Evolutionary conservation across 768 basidiomycete species (phyloP).

Genomic region (Lactifluus pinguis): DNA sequence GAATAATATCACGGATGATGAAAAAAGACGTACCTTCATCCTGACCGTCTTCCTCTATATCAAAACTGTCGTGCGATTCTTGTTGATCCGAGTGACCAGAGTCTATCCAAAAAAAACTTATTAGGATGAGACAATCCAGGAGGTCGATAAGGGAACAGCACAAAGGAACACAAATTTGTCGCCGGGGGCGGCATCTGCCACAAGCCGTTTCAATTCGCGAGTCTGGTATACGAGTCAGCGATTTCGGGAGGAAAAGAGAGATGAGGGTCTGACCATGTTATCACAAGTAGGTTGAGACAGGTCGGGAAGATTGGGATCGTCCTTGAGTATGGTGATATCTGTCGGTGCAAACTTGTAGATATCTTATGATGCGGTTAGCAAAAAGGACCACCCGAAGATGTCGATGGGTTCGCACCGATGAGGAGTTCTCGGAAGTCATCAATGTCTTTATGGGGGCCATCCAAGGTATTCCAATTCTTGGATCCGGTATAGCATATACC

Average conservation of each 20-base stretch:
- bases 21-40: conserved; percentile 20
- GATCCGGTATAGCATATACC: conserved; percentile 13
- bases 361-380: neutral
- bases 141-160: neutral
- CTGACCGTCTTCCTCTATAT: conserved; percentile 20
- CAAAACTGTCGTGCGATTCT: neutral
- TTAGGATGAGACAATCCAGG: neutral
- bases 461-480: neutral
- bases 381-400: neutral
- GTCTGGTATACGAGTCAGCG: conserved; percentile 6
- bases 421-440: conserved; percentile 9
- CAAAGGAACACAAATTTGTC: conserved; percentile 24
- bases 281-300: conserved; percentile 10
- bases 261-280: conserved; percentile 12
- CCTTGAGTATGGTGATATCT: conserved; percentile 17
- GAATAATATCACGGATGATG: too few species aligned
- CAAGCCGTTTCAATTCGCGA: conserved; percentile 14
- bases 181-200: conserved; percentile 18
- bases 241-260: neutral
- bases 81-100: conserved; percentile 24
- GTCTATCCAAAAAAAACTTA: conserved; percentile 5
- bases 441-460: conserved; percentile 10
- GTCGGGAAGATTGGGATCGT: neutral
- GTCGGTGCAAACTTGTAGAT: conserved; percentile 9
- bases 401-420: neutral